These are phyloP conservation scores for Bipolaris cookei DNA, from an alignment of 2,329 filamentous ascomycete genomes.

Conservation along the genomic window DNA sequence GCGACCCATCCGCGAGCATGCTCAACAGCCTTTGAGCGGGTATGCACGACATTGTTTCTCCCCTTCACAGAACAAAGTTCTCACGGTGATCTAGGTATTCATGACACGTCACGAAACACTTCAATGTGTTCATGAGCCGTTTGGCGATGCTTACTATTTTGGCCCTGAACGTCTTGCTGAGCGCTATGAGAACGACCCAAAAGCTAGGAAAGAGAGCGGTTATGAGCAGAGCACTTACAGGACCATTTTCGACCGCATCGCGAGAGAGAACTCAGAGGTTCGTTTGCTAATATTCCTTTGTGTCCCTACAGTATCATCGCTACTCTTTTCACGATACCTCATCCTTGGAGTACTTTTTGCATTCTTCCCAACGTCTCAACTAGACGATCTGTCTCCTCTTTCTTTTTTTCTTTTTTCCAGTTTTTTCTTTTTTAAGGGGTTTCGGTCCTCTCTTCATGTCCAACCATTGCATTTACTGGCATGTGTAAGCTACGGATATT, in stretches of 20 bases:
- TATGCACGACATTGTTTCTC: slow-evolving; percentile 52
- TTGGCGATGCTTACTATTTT: slow-evolving; percentile 96
- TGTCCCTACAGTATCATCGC: not conserved
- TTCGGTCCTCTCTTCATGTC: not conserved
- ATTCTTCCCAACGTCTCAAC: not conserved
- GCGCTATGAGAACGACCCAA: slow-evolving; percentile 75
- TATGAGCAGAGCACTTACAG: slow-evolving; percentile 74
- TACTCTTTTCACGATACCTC: not conserved
- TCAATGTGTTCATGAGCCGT: slow-evolving; percentile 90
- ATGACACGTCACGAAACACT: slow-evolving; percentile 89
- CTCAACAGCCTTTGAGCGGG: slow-evolving; percentile 96
- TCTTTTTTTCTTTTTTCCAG: slow-evolving; percentile 11
- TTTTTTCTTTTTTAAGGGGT: slow-evolving; percentile 20
- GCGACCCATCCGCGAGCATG: slow-evolving; percentile 93
- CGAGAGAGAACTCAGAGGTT: slow-evolving; percentile 76
- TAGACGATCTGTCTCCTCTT: slow-evolving; percentile 3
- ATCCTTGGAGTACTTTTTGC: not conserved
- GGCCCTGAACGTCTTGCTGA: slow-evolving; percentile 85
- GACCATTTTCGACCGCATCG: slow-evolving; percentile 77
- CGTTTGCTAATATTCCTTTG: slow-evolving; percentile 41
- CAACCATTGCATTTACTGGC: not conserved
- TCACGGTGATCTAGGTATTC: slow-evolving; percentile 66
- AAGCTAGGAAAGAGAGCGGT: slow-evolving; percentile 62
- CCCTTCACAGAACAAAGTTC: not conserved
- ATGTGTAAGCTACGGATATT: not conserved